Base-by-base conservation (phyloP, 1,139 yeast genomes). In the Yarrowia galli region DNA sequence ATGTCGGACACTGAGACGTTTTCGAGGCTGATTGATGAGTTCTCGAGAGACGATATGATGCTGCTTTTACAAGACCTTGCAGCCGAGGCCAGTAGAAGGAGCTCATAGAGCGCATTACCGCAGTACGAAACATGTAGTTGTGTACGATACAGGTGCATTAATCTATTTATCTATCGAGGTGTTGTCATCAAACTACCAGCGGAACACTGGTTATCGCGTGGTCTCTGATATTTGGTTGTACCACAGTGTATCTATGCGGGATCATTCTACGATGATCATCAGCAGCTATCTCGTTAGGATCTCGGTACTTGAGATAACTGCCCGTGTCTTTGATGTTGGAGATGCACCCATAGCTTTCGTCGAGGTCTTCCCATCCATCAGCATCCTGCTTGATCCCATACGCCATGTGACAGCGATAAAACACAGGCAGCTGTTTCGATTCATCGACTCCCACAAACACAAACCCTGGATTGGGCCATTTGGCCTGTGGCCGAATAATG, bases 391-490 rank as follows among this genome's bases (percentile, higher is more conserved):
- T 32, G 25, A 49, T 49, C 7, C 56, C 56, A 7, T 49, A 49
- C 1, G 56, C 56, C 56, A 49, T 49, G n/a, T 49, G 56, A 13
- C 40, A 32, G 7, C 32, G 18, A 28, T 49, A 49, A 25, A 49
- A 49, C n/a, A 49, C 56, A 7, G 56, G 54, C 16, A n/a, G 7
- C 18, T 49, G 15, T 2, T 32, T 3, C 3, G 32, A 45, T 6
- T 6, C 53, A n/a, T 32, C 38, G 2, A 32, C 12, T 2, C 56
- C 56, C 9, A 49, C 56, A 32, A 49, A 49, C 9, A 32, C 56
- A 49, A 49, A 49, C 6, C 56, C 56, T 2, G 56, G 56, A 32
- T 49, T 49, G 16, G 56, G 56, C 56, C 56, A 49, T 13, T 49
- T 49, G 15, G 56, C 38, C 6, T 32, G 32, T 20, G 25, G 18